A percentile compares a stretch with the other conserved stretches of the same genome.
Conservation (phyloP, 2,329 filamentous ascomycete species). For the Aspergillus flavus region DNA sequence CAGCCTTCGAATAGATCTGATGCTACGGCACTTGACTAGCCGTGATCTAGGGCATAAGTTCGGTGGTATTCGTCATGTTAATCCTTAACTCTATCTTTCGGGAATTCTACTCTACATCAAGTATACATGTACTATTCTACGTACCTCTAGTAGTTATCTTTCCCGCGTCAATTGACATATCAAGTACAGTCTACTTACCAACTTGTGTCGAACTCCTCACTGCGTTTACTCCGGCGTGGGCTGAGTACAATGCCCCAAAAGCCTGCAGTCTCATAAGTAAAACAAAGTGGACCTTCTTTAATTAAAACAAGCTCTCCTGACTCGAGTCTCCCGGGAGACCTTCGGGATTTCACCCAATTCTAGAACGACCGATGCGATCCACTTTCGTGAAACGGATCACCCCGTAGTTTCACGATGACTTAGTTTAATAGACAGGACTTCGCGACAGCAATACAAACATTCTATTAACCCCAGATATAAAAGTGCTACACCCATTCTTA, state of each 20-base stretch:
- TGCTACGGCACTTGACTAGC: neutral
- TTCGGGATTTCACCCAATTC: constrained; percentile 1
- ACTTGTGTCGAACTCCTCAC: neutral
- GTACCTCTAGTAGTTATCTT: neutral
- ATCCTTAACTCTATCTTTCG: neutral
- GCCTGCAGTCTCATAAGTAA: neutral
- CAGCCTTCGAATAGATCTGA: neutral
- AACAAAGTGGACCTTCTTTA: neutral
- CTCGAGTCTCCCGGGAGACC: neutral
- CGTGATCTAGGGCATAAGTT: neutral
- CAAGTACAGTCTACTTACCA: neutral
- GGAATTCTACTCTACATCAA: neutral
- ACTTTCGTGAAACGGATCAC: constrained; percentile 3
- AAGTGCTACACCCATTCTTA: neutral
- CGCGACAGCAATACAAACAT: neutral
- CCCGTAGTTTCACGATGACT: constrained; percentile 22
- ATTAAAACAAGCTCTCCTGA: constrained; percentile 1
- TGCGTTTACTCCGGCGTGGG: neutral
- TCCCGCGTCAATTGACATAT: neutral
- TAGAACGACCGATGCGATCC: constrained; percentile 2
- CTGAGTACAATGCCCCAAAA: neutral
- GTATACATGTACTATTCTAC: neutral
- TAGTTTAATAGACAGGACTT: neutral
- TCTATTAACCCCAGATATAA: neutral
- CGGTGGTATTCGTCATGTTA: neutral